phyloP scores from a whole-genome alignment of 495 filamentous ascomycete species.

The Monascus purpureus region DNA sequence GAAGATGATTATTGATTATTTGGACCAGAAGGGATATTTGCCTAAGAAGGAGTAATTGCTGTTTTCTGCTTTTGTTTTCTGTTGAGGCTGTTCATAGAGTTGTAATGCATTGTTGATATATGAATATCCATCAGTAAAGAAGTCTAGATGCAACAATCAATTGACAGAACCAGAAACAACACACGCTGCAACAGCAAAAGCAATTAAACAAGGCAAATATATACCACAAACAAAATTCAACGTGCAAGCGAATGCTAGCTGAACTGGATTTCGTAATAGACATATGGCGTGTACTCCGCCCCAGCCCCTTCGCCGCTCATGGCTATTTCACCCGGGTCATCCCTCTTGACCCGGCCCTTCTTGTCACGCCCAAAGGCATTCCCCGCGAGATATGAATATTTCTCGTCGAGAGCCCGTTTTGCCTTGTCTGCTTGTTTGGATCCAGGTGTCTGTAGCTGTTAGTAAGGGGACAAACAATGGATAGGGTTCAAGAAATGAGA shows the following conservation, averaged over 20 bases:
- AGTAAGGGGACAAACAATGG: background rate
- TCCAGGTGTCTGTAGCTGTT: conserved; percentile 45
- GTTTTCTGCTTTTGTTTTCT: background rate
- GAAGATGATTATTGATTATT: conserved; percentile 62
- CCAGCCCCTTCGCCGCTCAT: conserved; percentile 52
- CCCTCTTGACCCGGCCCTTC: conserved; percentile 76
- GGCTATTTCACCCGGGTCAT: conserved; percentile 80
- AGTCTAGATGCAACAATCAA: background rate
- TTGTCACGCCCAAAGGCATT: conserved; percentile 93
- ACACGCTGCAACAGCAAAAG: background rate
- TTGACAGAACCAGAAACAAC: background rate
- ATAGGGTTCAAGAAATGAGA: conserved; percentile 1
- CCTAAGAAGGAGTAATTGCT: conserved; percentile 28
- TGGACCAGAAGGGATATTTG: conserved; percentile 52
- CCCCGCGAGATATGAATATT: conserved; percentile 85
- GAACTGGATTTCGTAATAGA: conserved; percentile 92
- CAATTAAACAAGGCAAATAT: background rate
- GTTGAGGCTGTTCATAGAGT: background rate
- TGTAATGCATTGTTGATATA: too few species aligned
- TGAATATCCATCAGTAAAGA: background rate
- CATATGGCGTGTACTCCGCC: conserved; percentile 86
- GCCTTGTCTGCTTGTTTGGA: conserved; percentile 69
- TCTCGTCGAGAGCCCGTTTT: conserved; percentile 63
- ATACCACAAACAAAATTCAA: too few species aligned
- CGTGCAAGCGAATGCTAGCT: too few species aligned